These are phyloP conservation scores for Tolypocladium paradoxum DNA, from an alignment of 2,329 filamentous ascomycete species.

Conservation along the genomic window DNA sequence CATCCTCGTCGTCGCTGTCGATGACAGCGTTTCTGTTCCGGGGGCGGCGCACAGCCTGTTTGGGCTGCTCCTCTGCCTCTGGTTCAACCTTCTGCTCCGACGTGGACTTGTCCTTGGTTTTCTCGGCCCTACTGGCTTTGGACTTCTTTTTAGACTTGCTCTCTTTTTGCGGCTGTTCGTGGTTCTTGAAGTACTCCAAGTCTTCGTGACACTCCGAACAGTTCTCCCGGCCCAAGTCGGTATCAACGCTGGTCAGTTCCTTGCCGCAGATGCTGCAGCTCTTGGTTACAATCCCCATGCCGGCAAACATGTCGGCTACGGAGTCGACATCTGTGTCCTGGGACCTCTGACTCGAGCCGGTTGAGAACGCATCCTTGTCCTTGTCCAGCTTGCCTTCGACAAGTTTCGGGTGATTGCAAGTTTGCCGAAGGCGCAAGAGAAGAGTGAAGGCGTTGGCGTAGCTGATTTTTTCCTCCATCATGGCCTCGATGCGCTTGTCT, in stretches of 20 bases:
- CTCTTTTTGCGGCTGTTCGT: conserved; percentile 24
- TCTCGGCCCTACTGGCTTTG: conserved; percentile 2
- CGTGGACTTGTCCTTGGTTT: conserved; percentile 10
- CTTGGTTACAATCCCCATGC: conserved; percentile 66
- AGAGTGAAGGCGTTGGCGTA: conserved; percentile 92
- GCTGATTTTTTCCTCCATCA: conserved; percentile 77
- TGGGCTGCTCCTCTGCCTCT: conserved; percentile 11
- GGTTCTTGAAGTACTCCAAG: conserved; percentile 50
- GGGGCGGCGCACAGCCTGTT: conserved; percentile 18
- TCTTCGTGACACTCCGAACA: conserved; percentile 71
- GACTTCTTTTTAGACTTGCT: conserved; percentile 22
- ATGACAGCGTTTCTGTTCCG: conserved; percentile 46
- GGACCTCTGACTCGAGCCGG: conserved; percentile 43
- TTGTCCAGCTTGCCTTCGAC: conserved; percentile 76
- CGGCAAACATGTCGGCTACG: conserved; percentile 77
- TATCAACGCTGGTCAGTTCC: conserved; percentile 44
- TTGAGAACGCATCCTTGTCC: conserved; percentile 75
- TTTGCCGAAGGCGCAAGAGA: conserved; percentile 80
- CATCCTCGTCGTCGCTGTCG: conserved; percentile 60
- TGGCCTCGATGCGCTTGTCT: conserved; percentile 74
- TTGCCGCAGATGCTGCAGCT: conserved; percentile 77
- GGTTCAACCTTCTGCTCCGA: conserved; percentile 4
- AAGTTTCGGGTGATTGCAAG: conserved; percentile 87
- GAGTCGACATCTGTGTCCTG: conserved; percentile 62
- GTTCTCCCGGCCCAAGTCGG: conserved; percentile 28